Conservation (phyloP, 768 basidiomycete species). For the Suillus americanus region DNA sequence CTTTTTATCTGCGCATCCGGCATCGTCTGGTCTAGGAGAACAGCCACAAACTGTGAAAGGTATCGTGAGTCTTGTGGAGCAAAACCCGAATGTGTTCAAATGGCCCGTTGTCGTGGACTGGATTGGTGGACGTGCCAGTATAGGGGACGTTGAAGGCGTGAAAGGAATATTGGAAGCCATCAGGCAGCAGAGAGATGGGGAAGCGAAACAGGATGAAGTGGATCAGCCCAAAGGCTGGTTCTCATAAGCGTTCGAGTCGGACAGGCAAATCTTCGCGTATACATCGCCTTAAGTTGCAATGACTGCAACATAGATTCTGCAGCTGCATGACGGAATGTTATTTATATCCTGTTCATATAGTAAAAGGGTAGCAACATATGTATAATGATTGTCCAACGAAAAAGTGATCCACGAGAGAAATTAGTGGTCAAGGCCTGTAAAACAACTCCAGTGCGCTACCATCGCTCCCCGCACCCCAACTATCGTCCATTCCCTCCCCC, state of each 20-base stretch:
- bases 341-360: neutral
- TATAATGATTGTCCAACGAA: neutral
- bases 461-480: neutral
- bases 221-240: conserved; percentile 59
- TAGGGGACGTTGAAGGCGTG: conserved; percentile 74
- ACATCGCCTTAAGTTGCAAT: neutral
- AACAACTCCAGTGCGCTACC: neutral
- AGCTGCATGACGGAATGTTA: neutral
- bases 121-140: conserved; percentile 59
- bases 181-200: conserved; percentile 67
- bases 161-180: conserved; percentile 62
- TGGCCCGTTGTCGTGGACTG: conserved; percentile 86
- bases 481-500: too few species aligned
- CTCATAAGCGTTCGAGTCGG: conserved; percentile 29
- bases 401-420: neutral
- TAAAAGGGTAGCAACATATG: neutral
- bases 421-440: neutral
- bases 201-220: conserved; percentile 42
- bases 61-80: conserved; percentile 49
- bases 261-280: too few species aligned
- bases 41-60: conserved; percentile 42
- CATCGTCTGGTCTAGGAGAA: conserved; percentile 35
- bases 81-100: conserved; percentile 61
- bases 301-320: neutral
- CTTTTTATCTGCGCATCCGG: conserved; percentile 66